Base-by-base conservation (phyloP, 73 alveolate genomes). In the Blepharisma japonicum region DNA sequence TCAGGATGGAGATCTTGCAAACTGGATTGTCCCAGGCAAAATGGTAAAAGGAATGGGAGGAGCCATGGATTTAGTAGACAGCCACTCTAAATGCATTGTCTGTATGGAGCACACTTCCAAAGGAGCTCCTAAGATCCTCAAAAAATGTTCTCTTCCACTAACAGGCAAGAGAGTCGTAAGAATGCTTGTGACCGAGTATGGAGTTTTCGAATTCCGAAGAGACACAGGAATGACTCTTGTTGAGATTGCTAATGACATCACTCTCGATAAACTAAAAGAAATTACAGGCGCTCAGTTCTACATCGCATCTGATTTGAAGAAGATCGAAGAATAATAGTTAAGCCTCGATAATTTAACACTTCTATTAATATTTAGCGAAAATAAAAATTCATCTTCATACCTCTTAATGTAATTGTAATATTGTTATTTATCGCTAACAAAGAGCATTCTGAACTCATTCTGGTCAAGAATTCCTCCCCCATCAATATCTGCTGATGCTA, bases 21-120 rank as follows among this genome's bases (percentile, higher is more conserved):
- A 95, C 79, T 95, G 99, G 99, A 91, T 95, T 77, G 91, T 95
- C 72, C 98, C 99, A 50, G 98, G 98, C 50, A 94, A 94, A 86
- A 78, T 93, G 94, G 98, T 94, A 9, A 92, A 88, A 76, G 98
- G 98, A 53, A 87, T 88, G 94, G 98, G 97, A 48, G 96, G 97
- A 68, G 96, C 96, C 0, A 92, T 92, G 98, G 98, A 92, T 77
- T 77, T 92, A 6, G 97, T 90, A 14, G 74, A 86, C 9, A 85
- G 91, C 21, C 95, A 91, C 46, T 85, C 86, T 21, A 85, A 80
- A 48, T 85, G 82, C 6, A 71, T 93, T 7, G 91, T 93, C 4
- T 77, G 80, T 49, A 93, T 93, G 98, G 98, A 91, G 81, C 97
- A 91, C 45, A 77, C 86, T 42, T 92, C 90, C 7, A 91, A 91